These are phyloP conservation scores for Ziziphus jujuba DNA, from an alignment of 306 rosid genomes.

Conservation along the genomic window DNA sequence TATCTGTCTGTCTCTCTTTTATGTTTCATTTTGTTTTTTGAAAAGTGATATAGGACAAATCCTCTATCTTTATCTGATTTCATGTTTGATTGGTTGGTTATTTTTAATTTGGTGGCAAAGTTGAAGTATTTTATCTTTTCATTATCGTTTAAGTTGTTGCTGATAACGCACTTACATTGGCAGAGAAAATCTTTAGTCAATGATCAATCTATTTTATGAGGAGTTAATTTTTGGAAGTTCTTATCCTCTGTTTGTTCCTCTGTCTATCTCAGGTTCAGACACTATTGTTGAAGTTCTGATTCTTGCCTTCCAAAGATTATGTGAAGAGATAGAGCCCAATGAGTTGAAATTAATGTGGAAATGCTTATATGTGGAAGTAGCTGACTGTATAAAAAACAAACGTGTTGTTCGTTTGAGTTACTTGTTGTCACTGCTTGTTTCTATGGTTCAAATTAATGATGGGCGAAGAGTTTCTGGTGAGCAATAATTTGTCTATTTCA, in stretches of 20 bases:
- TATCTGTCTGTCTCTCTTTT: too few relatives aligned
- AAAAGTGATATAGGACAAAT: too few relatives aligned
- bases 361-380: constrained; percentile 54
- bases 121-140: too few relatives aligned
- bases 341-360: constrained; percentile 66
- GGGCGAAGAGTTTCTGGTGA: constrained; percentile 67
- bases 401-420: constrained; percentile 34
- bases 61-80: too few relatives aligned
- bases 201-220: background rate
- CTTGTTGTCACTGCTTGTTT: constrained; percentile 54
- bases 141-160: too few relatives aligned
- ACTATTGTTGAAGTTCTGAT: constrained; percentile 50
- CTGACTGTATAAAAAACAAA: constrained; percentile 36
- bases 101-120: too few relatives aligned
- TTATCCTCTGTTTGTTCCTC: constrained; percentile 16
- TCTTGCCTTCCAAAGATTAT: constrained; percentile 53
- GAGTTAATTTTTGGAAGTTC: constrained; percentile 8
- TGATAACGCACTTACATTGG: too few relatives aligned
- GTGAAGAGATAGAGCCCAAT: constrained; percentile 59
- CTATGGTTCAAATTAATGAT: constrained; percentile 49
- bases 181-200: background rate
- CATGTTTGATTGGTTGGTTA: too few relatives aligned
- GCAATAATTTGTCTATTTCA: constrained; percentile 30
- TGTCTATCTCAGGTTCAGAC: constrained; percentile 48
- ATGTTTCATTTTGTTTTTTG: too few relatives aligned